Conservation (phyloP, 2,329 filamentous ascomycete genomes). For the Paecilomyces sp. region DNA sequence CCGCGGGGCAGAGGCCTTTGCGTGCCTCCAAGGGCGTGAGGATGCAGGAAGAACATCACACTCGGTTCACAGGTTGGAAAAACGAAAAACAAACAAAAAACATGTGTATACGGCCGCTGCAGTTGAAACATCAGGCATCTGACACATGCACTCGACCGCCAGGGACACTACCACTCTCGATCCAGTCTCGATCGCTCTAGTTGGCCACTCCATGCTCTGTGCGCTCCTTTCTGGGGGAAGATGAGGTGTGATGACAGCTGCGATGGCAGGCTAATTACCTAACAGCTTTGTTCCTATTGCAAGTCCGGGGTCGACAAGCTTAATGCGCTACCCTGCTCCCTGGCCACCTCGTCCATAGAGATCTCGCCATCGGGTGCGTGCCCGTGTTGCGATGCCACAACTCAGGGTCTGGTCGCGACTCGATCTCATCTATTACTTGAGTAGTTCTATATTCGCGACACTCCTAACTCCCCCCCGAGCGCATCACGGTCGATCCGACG, state of each 20-base stretch:
- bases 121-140: background rate
- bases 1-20: background rate
- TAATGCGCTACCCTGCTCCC: background rate
- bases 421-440: too few relatives aligned
- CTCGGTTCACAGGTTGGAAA: too few relatives aligned
- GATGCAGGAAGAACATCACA: too few relatives aligned
- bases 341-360: background rate
- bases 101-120: background rate
- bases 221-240: constrained; percentile 7
- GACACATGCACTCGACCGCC: background rate
- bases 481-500: background rate
- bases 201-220: constrained; percentile 17
- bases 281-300: constrained; percentile 18
- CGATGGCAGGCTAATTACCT: constrained; percentile 23
- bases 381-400: background rate
- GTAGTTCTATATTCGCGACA: too few relatives aligned
- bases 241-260: background rate
- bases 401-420: too few relatives aligned
- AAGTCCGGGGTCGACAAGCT: background rate
- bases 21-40: background rate
- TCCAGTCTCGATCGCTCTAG: background rate
- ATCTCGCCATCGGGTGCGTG: background rate
- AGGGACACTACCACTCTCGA: background rate
- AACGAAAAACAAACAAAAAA: too few relatives aligned
- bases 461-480: background rate